Percentiles rank a stretch among this genome's conserved stretches.
phyloP scores from a whole-genome alignment of 805 yeast genomes.

The Metschnikowia peoriensis region DNA sequence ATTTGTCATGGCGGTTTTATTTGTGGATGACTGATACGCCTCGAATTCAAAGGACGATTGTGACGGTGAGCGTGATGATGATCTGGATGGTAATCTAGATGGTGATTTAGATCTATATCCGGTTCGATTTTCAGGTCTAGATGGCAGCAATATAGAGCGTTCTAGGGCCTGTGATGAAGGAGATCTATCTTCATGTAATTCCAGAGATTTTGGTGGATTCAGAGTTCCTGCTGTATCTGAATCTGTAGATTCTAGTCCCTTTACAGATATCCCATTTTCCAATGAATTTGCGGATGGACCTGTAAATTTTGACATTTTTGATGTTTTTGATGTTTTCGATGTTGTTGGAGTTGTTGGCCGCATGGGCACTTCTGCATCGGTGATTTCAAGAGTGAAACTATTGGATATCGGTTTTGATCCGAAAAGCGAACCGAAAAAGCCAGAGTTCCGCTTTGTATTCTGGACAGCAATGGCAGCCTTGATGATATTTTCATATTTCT shows the following conservation, averaged over 20 bases:
- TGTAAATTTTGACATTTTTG: too few species aligned
- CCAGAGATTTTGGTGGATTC: too few species aligned
- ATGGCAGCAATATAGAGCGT: neutral
- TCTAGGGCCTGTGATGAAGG: too few species aligned
- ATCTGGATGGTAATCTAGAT: too few species aligned
- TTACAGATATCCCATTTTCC: too few species aligned
- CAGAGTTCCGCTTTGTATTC: conserved; percentile 20
- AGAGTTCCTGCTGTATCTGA: too few species aligned
- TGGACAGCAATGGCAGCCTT: conserved; percentile 27
- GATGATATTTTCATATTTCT: conserved; percentile 34
- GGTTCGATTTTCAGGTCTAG: too few species aligned
- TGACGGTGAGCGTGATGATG: neutral
- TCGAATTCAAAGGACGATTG: conserved; percentile 3
- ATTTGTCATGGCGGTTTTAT: conserved; percentile 3
- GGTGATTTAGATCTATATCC: too few species aligned
- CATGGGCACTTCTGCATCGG: conserved; percentile 1
- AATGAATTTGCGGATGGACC: too few species aligned
- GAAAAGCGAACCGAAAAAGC: conserved; percentile 33
- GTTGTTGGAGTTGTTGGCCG: neutral
- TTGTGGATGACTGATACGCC: conserved; percentile 7
- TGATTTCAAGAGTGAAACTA: conserved; percentile 13
- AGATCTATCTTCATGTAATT: too few species aligned
- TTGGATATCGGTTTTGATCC: conserved; percentile 19
- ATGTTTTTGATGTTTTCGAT: neutral
- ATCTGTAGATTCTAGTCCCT: too few species aligned